These are phyloP conservation scores for Pichia heedii DNA, from an alignment of 805 yeast genomes.

Conservation along the genomic window DNA sequence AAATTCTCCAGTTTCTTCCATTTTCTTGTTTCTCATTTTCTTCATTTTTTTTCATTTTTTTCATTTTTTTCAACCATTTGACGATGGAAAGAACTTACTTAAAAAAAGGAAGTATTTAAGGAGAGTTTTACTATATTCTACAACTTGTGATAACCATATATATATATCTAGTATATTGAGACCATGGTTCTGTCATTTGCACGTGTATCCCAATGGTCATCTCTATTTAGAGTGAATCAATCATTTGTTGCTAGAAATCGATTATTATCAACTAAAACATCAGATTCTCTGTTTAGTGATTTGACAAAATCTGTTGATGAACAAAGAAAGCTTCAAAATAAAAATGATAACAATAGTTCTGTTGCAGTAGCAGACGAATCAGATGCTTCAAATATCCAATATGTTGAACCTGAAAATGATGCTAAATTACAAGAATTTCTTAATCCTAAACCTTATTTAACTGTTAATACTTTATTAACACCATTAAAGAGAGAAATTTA, in stretches of 20 bases:
- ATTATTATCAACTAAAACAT: conserved; percentile 6
- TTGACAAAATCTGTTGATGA: conserved; percentile 14
- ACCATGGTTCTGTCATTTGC: conserved; percentile 1
- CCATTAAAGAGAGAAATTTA: conserved; percentile 67
- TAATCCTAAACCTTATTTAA: conserved; percentile 43
- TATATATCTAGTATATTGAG: no score
- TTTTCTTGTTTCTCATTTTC: no score
- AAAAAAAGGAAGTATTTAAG: background rate
- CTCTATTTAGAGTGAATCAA: background rate
- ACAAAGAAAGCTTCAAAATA: background rate
- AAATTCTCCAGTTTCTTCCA: no score
- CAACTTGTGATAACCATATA: no score
- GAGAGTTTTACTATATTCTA: no score
- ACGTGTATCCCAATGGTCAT: background rate
- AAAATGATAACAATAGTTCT: background rate
- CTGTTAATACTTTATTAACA: conserved; percentile 48
- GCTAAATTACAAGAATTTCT: conserved; percentile 38
- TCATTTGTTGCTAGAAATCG: background rate
- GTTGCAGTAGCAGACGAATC: conserved; percentile 11
- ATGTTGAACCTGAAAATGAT: conserved; percentile 25
- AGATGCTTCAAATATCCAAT: conserved; percentile 8
- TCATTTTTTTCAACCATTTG: background rate
- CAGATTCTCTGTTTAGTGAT: conserved; percentile 23
- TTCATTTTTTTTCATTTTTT: background rate
- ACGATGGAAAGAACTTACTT: background rate